Evolutionary conservation across 306 rosid species (phyloP).

Genomic region (Luffa acutangula): DNA sequence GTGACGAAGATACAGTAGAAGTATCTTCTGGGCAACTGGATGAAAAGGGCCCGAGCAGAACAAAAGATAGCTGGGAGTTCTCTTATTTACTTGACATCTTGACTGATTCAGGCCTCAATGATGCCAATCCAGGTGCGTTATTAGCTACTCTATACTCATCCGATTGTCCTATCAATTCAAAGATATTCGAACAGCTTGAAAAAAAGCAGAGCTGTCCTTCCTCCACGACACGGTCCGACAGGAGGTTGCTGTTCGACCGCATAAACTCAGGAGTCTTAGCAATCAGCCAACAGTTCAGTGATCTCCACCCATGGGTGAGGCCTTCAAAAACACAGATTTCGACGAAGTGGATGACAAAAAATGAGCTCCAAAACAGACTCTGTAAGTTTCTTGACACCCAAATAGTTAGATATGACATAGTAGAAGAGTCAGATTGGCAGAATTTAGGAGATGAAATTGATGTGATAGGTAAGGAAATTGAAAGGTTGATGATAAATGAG

Average conservation of each 20-base stretch:
- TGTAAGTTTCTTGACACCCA: slow-evolving; percentile 28
- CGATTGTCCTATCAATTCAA: slow-evolving; percentile 45
- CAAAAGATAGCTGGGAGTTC: slow-evolving; percentile 57
- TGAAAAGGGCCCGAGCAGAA: slow-evolving; percentile 15
- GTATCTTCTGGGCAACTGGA: slow-evolving; percentile 16
- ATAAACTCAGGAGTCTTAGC: slow-evolving; percentile 48
- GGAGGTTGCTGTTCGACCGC: slow-evolving; percentile 67
- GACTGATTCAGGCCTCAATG: slow-evolving; percentile 38
- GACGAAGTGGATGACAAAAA: slow-evolving; percentile 24
- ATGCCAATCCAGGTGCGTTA: slow-evolving; percentile 23
- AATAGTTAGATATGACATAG: slow-evolving; percentile 27
- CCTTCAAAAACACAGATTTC: slow-evolving; percentile 9
- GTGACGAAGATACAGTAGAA: slow-evolving; percentile 63
- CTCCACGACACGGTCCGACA: slow-evolving; percentile 38
- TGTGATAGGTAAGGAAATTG: slow-evolving; percentile 53
- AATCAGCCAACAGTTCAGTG: slow-evolving; percentile 25
- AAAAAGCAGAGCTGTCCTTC: slow-evolving; percentile 33
- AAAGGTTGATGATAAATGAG: slow-evolving; percentile 50
- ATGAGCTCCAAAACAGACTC: slow-evolving; percentile 31
- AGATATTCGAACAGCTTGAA: slow-evolving; percentile 55
- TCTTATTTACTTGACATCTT: slow-evolving; percentile 52
- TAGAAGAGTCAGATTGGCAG: slow-evolving; percentile 49
- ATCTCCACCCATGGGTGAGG: slow-evolving; percentile 43
- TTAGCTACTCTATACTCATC: slow-evolving; percentile 38
- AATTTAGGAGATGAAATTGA: slow-evolving; percentile 45